Evolutionary conservation across 371 early-diverging fungal species (phyloP).

Genomic region (Actinomucor elegans): DNA sequence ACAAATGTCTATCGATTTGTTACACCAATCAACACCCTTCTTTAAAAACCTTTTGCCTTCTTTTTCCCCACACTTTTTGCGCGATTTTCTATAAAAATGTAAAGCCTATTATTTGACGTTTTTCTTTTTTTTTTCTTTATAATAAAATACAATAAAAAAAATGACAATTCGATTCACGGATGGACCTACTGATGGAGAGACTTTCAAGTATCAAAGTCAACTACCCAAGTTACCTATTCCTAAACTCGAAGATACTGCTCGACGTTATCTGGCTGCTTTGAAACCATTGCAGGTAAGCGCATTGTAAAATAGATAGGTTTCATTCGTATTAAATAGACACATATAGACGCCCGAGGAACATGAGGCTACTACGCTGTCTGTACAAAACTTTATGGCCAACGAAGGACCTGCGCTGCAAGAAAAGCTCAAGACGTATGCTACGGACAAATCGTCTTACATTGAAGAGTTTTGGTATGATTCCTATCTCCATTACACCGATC

Average conservation of each 20-base stretch:
- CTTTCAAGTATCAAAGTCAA: slow-evolving; percentile 56
- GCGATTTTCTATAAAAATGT: background rate
- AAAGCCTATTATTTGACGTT: background rate
- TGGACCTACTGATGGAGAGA: slow-evolving; percentile 27
- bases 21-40: slow-evolving; percentile 14
- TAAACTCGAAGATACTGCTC: slow-evolving; percentile 76
- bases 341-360: slow-evolving; percentile 58
- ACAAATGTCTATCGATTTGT: slow-evolving; percentile 46
- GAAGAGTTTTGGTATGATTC: slow-evolving; percentile 51
- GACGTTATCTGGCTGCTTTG: slow-evolving; percentile 71
- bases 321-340: too few relatives aligned
- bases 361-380: slow-evolving; percentile 57
- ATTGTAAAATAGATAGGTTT: background rate
- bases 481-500: slow-evolving; percentile 44
- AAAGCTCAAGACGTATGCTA: slow-evolving; percentile 67
- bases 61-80: slow-evolving; percentile 11
- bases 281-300: slow-evolving; percentile 70
- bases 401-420: slow-evolving; percentile 78
- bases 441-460: slow-evolving; percentile 55
- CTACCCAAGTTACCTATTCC: slow-evolving; percentile 89
- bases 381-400: slow-evolving; percentile 70
- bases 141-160: background rate
- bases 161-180: slow-evolving; percentile 14
- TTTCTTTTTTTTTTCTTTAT: slow-evolving; percentile 8
- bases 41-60: background rate